These are phyloP conservation scores for Meyerozyma guilliermondii DNA, from an alignment of 1,139 yeast species.

Conservation along the genomic window DNA sequence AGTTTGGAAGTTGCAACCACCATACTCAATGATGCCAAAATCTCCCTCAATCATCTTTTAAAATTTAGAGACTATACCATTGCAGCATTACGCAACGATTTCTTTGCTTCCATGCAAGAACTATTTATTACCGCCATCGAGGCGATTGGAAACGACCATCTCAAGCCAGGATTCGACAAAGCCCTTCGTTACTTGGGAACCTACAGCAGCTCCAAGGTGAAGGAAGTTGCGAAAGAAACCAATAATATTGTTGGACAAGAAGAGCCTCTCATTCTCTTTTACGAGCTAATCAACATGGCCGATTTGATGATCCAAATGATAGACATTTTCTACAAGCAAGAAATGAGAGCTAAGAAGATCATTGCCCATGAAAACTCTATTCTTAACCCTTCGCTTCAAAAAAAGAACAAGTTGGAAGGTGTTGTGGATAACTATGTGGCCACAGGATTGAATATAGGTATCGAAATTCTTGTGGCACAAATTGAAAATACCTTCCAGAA, in stretches of 20 bases:
- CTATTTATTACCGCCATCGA: constrained; percentile 65
- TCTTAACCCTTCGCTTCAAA: constrained; percentile 72
- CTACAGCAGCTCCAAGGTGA: constrained; percentile 37
- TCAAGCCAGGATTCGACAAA: constrained; percentile 75
- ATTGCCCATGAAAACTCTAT: constrained; percentile 72
- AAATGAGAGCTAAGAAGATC: constrained; percentile 56
- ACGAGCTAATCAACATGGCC: constrained; percentile 87
- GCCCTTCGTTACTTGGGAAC: constrained; percentile 67
- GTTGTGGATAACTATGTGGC: constrained; percentile 87
- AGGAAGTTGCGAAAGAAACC: not conserved
- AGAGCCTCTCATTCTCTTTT: constrained; percentile 81
- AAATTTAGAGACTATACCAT: constrained; percentile 32
- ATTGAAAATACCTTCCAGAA: constrained; percentile 40
- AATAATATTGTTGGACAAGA: not conserved
- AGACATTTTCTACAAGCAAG: constrained; percentile 86
- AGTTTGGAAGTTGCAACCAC: constrained; percentile 38
- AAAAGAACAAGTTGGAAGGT: constrained; percentile 74
- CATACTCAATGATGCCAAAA: constrained; percentile 35
- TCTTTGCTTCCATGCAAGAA: constrained; percentile 40
- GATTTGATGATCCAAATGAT: constrained; percentile 91
- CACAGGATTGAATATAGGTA: constrained; percentile 84
- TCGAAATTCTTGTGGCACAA: constrained; percentile 80
- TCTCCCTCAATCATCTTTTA: constrained; percentile 27
- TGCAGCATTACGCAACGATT: constrained; percentile 25
- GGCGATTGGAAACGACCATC: constrained; percentile 65